These are phyloP conservation scores for Exophiala sp. DNA, from an alignment of 2,329 filamentous ascomycete species.

Conservation along the genomic window DNA sequence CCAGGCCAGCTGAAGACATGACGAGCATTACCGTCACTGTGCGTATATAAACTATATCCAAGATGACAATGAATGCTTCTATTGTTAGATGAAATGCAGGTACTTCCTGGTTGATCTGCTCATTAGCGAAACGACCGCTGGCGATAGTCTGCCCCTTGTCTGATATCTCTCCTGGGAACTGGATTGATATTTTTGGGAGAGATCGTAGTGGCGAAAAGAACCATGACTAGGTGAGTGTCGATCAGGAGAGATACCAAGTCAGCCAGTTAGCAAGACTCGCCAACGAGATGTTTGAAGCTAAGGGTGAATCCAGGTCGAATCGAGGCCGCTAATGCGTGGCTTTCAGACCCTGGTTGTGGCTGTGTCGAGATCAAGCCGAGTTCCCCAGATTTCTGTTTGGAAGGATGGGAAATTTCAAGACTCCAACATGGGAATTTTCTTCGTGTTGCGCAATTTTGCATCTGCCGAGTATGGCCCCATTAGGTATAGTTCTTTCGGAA, in stretches of 20 bases:
- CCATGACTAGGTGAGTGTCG: neutral
- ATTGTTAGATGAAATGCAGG: slow-evolving; percentile 1
- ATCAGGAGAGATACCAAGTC: neutral
- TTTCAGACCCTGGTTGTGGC: slow-evolving; percentile 10
- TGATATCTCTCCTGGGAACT: too few species aligned
- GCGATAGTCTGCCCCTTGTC: too few species aligned
- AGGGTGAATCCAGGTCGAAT: neutral
- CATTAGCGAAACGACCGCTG: neutral
- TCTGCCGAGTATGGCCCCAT: neutral
- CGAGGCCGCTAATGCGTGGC: neutral
- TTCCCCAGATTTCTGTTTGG: neutral
- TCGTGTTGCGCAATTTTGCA: neutral
- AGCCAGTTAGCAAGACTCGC: neutral
- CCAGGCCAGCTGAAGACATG: neutral
- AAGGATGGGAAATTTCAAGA: slow-evolving; percentile 4
- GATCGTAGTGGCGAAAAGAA: neutral
- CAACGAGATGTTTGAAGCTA: neutral
- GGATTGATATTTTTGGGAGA: neutral
- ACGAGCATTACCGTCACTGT: neutral
- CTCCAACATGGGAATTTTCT: slow-evolving; percentile 4
- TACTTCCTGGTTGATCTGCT: neutral
- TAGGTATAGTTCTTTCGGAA: neutral
- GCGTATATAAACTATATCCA: neutral
- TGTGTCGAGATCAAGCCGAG: slow-evolving; percentile 5
- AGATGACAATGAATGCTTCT: neutral